These are phyloP conservation scores for Lachancea fermentati DNA, from an alignment of 805 yeast species.

Conservation along the genomic window DNA sequence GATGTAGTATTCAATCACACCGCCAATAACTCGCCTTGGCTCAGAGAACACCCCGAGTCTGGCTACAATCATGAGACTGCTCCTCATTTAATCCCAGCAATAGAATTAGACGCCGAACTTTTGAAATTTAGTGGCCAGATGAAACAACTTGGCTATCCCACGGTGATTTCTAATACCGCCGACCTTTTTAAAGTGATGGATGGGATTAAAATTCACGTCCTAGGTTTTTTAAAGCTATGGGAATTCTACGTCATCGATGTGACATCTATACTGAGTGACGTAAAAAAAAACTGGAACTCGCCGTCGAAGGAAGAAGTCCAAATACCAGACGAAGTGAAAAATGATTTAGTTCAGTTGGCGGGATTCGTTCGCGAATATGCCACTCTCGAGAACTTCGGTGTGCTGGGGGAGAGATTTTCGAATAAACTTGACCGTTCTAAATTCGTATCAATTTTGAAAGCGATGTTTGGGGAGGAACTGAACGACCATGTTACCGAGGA, in stretches of 20 bases:
- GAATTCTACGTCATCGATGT: constrained; percentile 77
- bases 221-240: constrained; percentile 71
- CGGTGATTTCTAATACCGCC: constrained; percentile 40
- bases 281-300: constrained; percentile 36
- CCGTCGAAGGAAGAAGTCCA: constrained; percentile 28
- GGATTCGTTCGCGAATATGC: constrained; percentile 41
- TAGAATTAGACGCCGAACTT: constrained; percentile 71
- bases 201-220: constrained; percentile 62
- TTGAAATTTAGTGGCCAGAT: constrained; percentile 59
- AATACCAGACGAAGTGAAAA: constrained; percentile 41
- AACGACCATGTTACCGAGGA: constrained; percentile 33
- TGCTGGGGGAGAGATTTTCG: constrained; percentile 42
- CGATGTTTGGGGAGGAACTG: constrained; percentile 31
- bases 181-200: constrained; percentile 61
- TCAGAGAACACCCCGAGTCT: constrained; percentile 78
- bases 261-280: constrained; percentile 33
- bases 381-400: constrained; percentile 37
- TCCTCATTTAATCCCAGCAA: constrained; percentile 81
- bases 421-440: constrained; percentile 47
- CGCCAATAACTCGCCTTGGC: constrained; percentile 85
- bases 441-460: constrained; percentile 48
- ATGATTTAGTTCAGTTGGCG: constrained; percentile 42
- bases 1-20: constrained; percentile 96
- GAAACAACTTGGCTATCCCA: constrained; percentile 55
- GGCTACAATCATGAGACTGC: constrained; percentile 86